These are phyloP conservation scores for Venturia pyrina DNA, from an alignment of 2,329 filamentous ascomycete genomes.

Conservation along the genomic window DNA sequence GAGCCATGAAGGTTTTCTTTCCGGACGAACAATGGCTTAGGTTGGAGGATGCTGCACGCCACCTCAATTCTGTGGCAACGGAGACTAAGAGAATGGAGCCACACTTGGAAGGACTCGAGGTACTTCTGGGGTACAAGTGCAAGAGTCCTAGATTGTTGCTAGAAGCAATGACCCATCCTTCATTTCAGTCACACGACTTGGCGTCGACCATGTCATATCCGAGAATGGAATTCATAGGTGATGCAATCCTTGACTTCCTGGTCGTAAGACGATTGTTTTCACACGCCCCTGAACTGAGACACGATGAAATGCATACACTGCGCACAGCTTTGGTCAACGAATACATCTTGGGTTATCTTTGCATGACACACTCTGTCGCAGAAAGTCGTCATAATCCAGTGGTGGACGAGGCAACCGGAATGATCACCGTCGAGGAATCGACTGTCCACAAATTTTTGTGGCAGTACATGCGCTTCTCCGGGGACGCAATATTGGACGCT, in stretches of 20 bases:
- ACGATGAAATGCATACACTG: conserved; percentile 61
- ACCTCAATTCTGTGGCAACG: neutral
- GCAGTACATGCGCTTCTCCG: conserved; percentile 57
- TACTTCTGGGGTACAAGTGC: conserved; percentile 64
- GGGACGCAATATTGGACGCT: conserved; percentile 35
- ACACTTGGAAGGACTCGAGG: conserved; percentile 29
- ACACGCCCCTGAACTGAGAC: conserved; percentile 24
- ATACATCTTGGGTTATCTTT: conserved; percentile 67
- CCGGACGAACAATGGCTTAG: conserved; percentile 30
- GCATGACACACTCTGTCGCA: conserved; percentile 42
- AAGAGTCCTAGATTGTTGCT: conserved; percentile 55
- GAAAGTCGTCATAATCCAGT: conserved; percentile 14
- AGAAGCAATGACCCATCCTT: conserved; percentile 74
- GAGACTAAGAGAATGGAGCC: neutral
- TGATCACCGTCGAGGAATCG: conserved; percentile 18
- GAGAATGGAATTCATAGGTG: conserved; percentile 79
- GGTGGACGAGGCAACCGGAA: conserved; percentile 19
- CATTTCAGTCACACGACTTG: conserved; percentile 37
- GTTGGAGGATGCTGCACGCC: neutral
- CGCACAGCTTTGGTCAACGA: conserved; percentile 71
- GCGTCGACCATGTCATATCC: conserved; percentile 51
- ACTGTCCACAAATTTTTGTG: conserved; percentile 43
- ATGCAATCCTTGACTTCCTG: conserved; percentile 63
- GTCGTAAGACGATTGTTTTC: conserved; percentile 7
- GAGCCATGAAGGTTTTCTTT: conserved; percentile 58